Base-by-base conservation (phyloP, 805 yeast species). In the Candida koratica region DNA sequence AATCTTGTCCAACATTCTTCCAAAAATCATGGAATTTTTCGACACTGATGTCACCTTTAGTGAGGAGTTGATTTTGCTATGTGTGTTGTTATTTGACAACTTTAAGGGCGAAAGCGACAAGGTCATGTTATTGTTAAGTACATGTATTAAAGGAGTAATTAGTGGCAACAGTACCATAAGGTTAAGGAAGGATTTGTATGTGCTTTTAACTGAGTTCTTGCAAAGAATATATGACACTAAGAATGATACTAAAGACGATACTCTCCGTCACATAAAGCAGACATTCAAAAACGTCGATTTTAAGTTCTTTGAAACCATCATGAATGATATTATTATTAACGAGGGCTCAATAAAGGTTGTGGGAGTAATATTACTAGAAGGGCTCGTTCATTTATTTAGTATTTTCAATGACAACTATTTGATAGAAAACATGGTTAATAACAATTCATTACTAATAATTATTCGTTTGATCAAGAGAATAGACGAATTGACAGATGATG, bases 181-280 rank as follows among this genome's bases (percentile, higher is more conserved):
- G 0, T 67, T 89, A 28, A 73, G 97, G 34, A 75, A 94, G 0
- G 93, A 88, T 50, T 66, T 90, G 29, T 90, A 90, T 56, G 75
- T 83, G 6, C 60, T 89, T 44, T 73, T 81, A 25, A 82, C 77
- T 53, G 78, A 75, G 48, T 84, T 79, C 46, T 55, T 89, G 38
- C 67, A 72, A 6, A 71, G 76, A 52, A 64, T 74, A 1, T 52
- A 71, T 38, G 55, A 6, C 12, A 11, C 11, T 24, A 14, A 10
- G 5, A 6, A 12, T 11, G 12, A 10, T 6, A 24, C 26, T 24
- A 24, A 6, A n/a, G 10, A 7, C 10, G 23, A 20, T 10, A 20
- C 7, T 10, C 23, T 20, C 10, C 9, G 23, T 10, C 7, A 75
- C 32, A 55, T 81, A 12, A 53, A 74, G 34, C 69, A 68, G n/a